Percentiles rank a stretch among this genome's conserved stretches.
Conservation (phyloP, 176 grass and related monocot species). For the Avena eriantha region DNA sequence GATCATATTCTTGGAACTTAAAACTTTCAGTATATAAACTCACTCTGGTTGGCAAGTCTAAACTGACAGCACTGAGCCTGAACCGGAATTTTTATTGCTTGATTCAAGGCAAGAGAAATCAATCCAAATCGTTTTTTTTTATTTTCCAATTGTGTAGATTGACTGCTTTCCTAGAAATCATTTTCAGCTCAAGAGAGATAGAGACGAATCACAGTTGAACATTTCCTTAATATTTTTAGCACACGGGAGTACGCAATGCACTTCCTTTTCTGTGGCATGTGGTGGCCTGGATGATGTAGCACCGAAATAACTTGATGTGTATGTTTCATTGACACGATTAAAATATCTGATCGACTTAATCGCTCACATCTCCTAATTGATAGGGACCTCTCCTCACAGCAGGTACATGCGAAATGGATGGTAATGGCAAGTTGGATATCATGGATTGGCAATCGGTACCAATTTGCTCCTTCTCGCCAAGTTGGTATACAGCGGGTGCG, state of each 20-base stretch:
- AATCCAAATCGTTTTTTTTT: background rate
- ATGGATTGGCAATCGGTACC: no score
- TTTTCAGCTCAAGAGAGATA: slow-evolving; percentile 13
- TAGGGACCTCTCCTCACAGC: background rate
- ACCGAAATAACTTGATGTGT: slow-evolving; percentile 7
- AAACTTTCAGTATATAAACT: no score
- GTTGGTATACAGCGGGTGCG: no score
- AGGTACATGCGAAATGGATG: no score
- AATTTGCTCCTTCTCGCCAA: no score
- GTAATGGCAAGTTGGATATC: no score
- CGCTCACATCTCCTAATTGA: background rate
- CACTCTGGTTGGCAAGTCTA: background rate
- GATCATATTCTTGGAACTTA: no score
- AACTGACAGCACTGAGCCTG: background rate
- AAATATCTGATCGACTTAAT: slow-evolving; percentile 36
- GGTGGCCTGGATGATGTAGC: slow-evolving; percentile 14
- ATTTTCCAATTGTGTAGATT: background rate
- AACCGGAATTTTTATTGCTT: background rate
- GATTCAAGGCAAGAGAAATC: background rate
- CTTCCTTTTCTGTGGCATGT: slow-evolving; percentile 8
- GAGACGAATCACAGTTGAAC: slow-evolving; percentile 23
- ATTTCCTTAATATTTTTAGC: slow-evolving; percentile 8
- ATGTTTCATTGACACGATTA: background rate
- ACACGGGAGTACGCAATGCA: slow-evolving; percentile 18
- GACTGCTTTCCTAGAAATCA: background rate